Conservation (phyloP, 2,329 filamentous ascomycete species). For the Teratosphaeria viscida region DNA sequence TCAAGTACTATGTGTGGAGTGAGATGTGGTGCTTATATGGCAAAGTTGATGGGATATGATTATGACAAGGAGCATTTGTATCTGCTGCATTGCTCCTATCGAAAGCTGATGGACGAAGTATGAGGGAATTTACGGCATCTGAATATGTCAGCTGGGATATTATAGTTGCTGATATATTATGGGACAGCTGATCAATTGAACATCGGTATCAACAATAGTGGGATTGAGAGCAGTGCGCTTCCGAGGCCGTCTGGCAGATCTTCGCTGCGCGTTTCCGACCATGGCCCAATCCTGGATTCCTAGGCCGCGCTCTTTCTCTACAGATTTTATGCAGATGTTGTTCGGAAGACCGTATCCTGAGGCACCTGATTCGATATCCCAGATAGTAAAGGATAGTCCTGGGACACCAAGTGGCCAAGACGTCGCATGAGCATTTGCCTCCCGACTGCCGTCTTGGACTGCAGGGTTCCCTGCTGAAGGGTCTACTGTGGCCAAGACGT, state of each 20-base stretch:
- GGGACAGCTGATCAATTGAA: too few species aligned
- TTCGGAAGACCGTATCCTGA: not conserved
- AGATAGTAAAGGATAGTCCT: not conserved
- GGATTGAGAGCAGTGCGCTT: too few species aligned
- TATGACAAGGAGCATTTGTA: not conserved
- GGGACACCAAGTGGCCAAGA: not conserved
- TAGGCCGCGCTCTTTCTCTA: too few species aligned
- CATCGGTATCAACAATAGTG: too few species aligned
- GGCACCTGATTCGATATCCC: not conserved
- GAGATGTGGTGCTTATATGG: not conserved
- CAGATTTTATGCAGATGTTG: not conserved
- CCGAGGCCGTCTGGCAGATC: not conserved
- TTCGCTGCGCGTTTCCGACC: not conserved
- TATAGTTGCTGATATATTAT: too few species aligned
- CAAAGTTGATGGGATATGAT: not conserved
- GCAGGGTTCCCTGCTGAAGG: not conserved
- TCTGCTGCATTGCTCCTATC: not conserved
- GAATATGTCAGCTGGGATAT: too few species aligned
- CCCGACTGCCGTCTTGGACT: not conserved
- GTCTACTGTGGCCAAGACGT: not conserved
- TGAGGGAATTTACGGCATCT: not conserved
- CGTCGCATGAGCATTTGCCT: not conserved
- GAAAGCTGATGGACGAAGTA: not conserved
- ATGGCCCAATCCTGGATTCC: too few species aligned
- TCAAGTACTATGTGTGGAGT: not conserved